Percentiles rank a stretch among this genome's conserved stretches.
phyloP scores from a whole-genome alignment of 2,329 filamentous ascomycete species.

The Colletotrichum sp. region DNA sequence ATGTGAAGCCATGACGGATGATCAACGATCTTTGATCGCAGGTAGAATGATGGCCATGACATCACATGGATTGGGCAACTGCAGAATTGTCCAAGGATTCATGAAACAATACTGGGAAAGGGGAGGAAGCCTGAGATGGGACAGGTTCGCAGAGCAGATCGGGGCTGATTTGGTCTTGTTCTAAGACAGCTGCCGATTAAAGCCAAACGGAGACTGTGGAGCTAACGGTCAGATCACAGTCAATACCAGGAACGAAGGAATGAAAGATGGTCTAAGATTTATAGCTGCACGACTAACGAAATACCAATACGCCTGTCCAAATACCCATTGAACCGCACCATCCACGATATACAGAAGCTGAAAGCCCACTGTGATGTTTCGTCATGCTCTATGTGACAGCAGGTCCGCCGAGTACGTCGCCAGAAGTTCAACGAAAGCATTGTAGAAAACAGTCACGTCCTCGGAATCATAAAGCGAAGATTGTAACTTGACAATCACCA shows the following conservation, averaged over 20 bases:
- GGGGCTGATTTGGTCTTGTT: neutral
- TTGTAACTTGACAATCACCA: neutral
- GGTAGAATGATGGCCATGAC: neutral
- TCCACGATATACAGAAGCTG: neutral
- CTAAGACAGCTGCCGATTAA: neutral
- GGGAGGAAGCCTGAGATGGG: neutral
- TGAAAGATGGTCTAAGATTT: neutral
- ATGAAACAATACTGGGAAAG: neutral
- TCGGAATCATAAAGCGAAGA: neutral
- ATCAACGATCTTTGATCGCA: neutral
- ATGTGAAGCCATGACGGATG: neutral
- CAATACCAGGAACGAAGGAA: neutral
- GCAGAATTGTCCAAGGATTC: neutral
- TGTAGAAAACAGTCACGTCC: neutral
- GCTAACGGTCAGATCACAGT: neutral
- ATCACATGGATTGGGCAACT: neutral
- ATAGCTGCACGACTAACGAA: neutral
- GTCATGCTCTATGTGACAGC: neutral
- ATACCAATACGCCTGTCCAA: neutral
- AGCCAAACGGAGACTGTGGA: neutral
- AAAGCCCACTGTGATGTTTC: accelerated
- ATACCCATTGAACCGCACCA: accelerated
- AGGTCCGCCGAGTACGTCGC: neutral
- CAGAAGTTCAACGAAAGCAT: neutral
- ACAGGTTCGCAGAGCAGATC: neutral